Conservation (phyloP, 2,329 filamentous ascomycete species). For the Alternaria sp. region DNA sequence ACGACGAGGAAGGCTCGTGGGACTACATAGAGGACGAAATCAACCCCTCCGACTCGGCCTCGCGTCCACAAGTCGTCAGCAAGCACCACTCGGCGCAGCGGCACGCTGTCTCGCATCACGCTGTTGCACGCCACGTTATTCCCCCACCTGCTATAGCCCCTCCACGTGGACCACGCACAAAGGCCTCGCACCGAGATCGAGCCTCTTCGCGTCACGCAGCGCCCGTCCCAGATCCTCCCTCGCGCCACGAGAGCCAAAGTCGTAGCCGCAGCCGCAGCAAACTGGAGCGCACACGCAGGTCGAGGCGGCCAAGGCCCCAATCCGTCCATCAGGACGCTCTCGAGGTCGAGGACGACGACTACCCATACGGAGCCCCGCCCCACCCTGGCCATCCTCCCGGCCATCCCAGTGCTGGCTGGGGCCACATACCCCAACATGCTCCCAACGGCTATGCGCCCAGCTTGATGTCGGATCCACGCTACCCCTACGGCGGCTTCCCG, state of each 20-base stretch:
- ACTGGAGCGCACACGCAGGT: conserved; percentile 40
- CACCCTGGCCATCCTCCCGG: conserved; percentile 42
- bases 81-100: conserved; percentile 36
- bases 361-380: conserved; percentile 49
- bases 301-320: conserved; percentile 44
- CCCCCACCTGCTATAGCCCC: conserved; percentile 42
- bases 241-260: conserved; percentile 46
- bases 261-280: conserved; percentile 43
- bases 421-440: conserved; percentile 45
- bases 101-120: conserved; percentile 29
- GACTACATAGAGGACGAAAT: conserved; percentile 53
- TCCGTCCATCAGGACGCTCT: conserved; percentile 54
- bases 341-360: conserved; percentile 59
- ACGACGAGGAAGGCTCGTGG: conserved; percentile 37
- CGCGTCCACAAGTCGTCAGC: conserved; percentile 44
- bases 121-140: conserved; percentile 40
- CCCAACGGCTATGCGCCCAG: conserved; percentile 52
- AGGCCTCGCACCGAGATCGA: conserved; percentile 47
- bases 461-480: conserved; percentile 49
- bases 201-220: conserved; percentile 51
- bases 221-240: conserved; percentile 42
- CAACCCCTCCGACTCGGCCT: conserved; percentile 61
- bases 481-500: conserved; percentile 37
- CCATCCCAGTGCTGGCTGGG: conserved; percentile 49
- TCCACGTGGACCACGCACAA: conserved; percentile 50